Evolutionary conservation across 768 basidiomycete genomes (phyloP), one percentile per base, ranked within the genome.

Genomic region (Lentinula edodes): DNA sequence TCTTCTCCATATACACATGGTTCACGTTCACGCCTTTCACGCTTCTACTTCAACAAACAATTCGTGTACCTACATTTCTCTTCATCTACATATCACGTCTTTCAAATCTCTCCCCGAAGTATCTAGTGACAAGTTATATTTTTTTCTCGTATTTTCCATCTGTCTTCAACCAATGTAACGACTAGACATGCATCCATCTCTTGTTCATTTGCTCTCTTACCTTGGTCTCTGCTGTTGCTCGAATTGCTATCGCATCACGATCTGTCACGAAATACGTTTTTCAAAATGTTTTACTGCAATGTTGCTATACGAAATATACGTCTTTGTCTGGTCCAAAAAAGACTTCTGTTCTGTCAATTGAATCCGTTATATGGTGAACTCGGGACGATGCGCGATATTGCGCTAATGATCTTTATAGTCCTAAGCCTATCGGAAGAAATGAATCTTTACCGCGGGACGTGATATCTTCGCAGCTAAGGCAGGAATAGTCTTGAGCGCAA

Each of bases 131-230:
- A 51, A 52, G 59, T 63, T 9, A 13, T 13, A 39, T 39, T 5
- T 39, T 39, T 39, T 39, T 9, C 13, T 39, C 36, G n/a, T 51
- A 61, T 62, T 48, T 41, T 52, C 39, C 58, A 34, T 34, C 51
- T 66, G 51, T 54, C 41, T 50, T 62, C 62, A 70, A 73, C 72
- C 72, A 72, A 62, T 85, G 86, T 87, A 88, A 87, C 81, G 83
- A 86, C 82, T 87, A 88, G 85, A 88, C 80, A 87, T 84, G 81
- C 83, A 73, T 73, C 72, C 74, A 70, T 74, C 70, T 70, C 68
- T 73, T 66, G 70, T 74, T 68, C 41, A 62, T 56, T 60, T 65
- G 63, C 48, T 62, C 62, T 66, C 68, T 71, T 74, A 52, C 41
- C 15, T 50, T 51, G 5, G n/a, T 61, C 68, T 64, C 43, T 65